These are phyloP conservation scores for Cryptococcus floricola DNA, from an alignment of 1,284 basidiomycete species.

Conservation along the genomic window DNA sequence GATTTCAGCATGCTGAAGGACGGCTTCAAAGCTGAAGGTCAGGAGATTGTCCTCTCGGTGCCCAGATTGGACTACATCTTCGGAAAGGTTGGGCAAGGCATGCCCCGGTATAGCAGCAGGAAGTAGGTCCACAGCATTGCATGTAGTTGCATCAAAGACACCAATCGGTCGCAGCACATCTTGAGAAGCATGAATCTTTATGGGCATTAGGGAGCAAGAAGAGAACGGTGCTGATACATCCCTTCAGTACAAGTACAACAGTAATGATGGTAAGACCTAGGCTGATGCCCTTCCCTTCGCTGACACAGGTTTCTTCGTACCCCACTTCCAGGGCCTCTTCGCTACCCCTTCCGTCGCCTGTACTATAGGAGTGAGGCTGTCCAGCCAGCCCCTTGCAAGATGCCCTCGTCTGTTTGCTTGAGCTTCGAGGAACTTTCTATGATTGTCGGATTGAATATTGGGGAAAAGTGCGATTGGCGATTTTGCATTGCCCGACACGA, in stretches of 20 bases:
- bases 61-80: not conserved
- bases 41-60: not conserved
- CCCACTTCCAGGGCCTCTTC: too few species aligned
- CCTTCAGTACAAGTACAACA: too few species aligned
- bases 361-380: constrained; percentile 14
- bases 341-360: too few species aligned
- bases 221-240: too few species aligned
- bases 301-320: too few species aligned
- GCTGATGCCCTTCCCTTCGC: too few species aligned
- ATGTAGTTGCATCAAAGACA: too few species aligned
- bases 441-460: constrained; percentile 23
- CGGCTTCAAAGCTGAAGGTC: not conserved
- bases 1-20: not conserved
- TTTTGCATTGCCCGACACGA: constrained; percentile 3
- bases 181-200: too few species aligned
- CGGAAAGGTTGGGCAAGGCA: not conserved
- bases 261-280: too few species aligned
- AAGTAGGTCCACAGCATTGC: not conserved
- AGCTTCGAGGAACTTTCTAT: constrained; percentile 32
- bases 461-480: constrained; percentile 31
- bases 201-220: too few species aligned
- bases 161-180: too few species aligned
- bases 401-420: constrained; percentile 19
- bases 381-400: constrained; percentile 25
- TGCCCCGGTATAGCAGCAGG: not conserved